Evolutionary conservation across 2,329 filamentous ascomycete genomes (phyloP).

Genomic region (Fusarium pseudoanthophilum): DNA sequence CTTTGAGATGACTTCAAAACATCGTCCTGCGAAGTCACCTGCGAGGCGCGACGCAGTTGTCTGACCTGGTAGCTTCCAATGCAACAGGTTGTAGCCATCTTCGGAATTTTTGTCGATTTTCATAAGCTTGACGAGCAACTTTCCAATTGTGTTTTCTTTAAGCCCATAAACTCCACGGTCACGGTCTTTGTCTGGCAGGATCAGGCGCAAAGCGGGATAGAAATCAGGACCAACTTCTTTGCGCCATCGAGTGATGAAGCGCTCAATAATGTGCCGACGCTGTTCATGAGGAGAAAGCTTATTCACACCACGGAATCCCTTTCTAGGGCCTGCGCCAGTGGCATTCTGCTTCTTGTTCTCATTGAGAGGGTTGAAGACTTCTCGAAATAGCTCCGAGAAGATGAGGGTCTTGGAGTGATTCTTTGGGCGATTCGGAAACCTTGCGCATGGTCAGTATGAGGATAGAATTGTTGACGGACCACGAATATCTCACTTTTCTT

Average conservation of each 20-base stretch:
- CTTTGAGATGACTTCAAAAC: conserved; percentile 87
- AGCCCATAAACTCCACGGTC: conserved; percentile 93
- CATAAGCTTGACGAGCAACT: conserved; percentile 89
- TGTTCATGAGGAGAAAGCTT: conserved; percentile 79
- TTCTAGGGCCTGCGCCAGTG: conserved; percentile 66
- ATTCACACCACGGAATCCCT: conserved; percentile 66
- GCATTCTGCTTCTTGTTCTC: conserved; percentile 82
- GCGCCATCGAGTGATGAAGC: conserved; percentile 89
- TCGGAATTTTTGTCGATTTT: conserved; percentile 92
- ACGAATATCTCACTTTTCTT: conserved; percentile 53
- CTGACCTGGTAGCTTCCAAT: conserved; percentile 91
- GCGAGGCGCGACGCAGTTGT: conserved; percentile 72
- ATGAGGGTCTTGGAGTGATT: conserved; percentile 83
- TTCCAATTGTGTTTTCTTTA: conserved; percentile 91
- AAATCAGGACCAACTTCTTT: conserved; percentile 91
- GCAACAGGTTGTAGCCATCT: conserved; percentile 84
- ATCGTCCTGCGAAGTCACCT: conserved; percentile 92
- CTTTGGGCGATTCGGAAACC: conserved; percentile 82
- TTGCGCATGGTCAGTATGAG: conserved; percentile 51
- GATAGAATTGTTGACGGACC: neutral
- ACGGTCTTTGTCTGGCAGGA: conserved; percentile 91
- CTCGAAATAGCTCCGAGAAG: conserved; percentile 81
- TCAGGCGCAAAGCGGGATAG: conserved; percentile 90
- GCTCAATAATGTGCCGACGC: conserved; percentile 81
- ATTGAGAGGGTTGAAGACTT: conserved; percentile 82